These are phyloP conservation scores for Mycena sp. DNA, from an alignment of 1,284 basidiomycete genomes.

Conservation along the genomic window DNA sequence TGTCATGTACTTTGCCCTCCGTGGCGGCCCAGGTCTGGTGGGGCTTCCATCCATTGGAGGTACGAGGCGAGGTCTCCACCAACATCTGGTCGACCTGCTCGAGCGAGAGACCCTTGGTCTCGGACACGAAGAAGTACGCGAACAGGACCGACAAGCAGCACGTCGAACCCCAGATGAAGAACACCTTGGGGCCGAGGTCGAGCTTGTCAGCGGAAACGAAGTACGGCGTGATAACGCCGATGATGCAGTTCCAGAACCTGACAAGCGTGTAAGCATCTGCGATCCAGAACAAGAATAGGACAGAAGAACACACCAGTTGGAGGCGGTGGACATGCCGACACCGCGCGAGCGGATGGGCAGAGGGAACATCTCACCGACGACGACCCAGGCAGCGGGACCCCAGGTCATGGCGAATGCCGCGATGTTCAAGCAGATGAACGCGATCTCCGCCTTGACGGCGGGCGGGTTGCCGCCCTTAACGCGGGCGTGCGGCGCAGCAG, in stretches of 20 bases:
- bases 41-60: conserved; percentile 6
- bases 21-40: conserved; percentile 10
- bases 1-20: too few relatives aligned
- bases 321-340: conserved; percentile 70
- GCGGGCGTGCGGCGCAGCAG: conserved; percentile 15
- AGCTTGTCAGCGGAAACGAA: conserved; percentile 59
- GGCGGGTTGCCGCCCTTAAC: conserved; percentile 6
- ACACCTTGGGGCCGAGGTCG: conserved; percentile 72
- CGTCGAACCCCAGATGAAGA: conserved; percentile 78
- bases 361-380: conserved; percentile 72
- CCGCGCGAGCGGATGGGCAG: conserved; percentile 71
- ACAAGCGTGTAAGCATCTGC: background rate
- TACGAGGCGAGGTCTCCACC: conserved; percentile 39
- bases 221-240: conserved; percentile 67
- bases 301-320: conserved; percentile 55
- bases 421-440: conserved; percentile 75
- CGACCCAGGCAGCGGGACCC: conserved; percentile 75
- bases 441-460: conserved; percentile 48
- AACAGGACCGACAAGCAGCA: conserved; percentile 64
- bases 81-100: conserved; percentile 68
- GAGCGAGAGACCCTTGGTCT: conserved; percentile 67
- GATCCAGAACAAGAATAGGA: background rate
- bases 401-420: conserved; percentile 68
- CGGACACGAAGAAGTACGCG: conserved; percentile 70
- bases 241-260: conserved; percentile 60